Evolutionary conservation across 768 basidiomycete genomes (phyloP).

Genomic region (Rhizopogon salebrosus): DNA sequence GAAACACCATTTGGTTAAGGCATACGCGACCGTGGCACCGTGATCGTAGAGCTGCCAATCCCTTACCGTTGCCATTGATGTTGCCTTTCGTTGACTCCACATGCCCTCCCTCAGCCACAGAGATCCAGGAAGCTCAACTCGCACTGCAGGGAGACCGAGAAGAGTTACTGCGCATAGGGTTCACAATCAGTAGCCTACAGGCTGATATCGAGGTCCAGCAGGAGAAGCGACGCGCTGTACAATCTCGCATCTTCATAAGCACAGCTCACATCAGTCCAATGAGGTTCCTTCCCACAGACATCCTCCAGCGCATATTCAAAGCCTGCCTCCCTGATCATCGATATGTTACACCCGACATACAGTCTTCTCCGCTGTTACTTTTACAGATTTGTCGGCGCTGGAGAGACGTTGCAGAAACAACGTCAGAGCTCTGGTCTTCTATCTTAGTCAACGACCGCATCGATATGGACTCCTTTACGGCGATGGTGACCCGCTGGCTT

Average conservation of each 20-base stretch:
- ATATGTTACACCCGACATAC: constrained; percentile 17
- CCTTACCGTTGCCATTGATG: too few species aligned
- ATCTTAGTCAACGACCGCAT: constrained; percentile 5
- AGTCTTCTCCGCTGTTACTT: constrained; percentile 25
- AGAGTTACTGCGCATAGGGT: not conserved
- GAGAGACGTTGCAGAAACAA: constrained; percentile 21
- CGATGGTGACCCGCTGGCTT: constrained; percentile 23
- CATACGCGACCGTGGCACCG: too few species aligned
- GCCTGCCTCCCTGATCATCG: constrained; percentile 18
- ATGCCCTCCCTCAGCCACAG: not conserved
- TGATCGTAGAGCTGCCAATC: too few species aligned
- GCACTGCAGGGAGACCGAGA: not conserved
- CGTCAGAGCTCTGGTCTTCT: constrained; percentile 29
- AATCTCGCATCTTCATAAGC: constrained; percentile 13
- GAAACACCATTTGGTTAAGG: too few species aligned
- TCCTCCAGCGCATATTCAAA: constrained; percentile 27
- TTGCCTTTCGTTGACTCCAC: not conserved
- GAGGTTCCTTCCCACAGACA: constrained; percentile 25
- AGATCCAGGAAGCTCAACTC: not conserved
- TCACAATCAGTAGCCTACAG: not conserved
- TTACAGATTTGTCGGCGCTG: constrained; percentile 29
- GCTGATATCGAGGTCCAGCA: constrained; percentile 8
- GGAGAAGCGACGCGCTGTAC: constrained; percentile 12
- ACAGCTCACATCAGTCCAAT: constrained; percentile 24
- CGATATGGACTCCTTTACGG: constrained; percentile 9